phyloP scores from a whole-genome alignment of 805 yeast genomes.

The Lachancea quebecensis region DNA sequence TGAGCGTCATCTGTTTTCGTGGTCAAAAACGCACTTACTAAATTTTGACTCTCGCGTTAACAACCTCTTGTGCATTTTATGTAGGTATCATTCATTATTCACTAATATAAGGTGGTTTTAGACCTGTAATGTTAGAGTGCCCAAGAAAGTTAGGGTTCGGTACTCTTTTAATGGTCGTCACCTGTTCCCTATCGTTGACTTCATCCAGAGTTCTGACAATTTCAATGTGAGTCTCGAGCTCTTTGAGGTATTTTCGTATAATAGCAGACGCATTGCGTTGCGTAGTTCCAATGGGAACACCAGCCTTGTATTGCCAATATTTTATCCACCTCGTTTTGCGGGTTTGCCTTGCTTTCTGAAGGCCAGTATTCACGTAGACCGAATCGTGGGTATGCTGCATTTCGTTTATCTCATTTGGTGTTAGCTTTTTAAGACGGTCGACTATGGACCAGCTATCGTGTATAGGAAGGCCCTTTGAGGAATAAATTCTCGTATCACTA shows the following conservation, averaged over 20 bases:
- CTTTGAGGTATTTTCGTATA: conserved; percentile 26
- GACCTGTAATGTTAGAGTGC: conserved; percentile 38
- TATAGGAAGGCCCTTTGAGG: conserved; percentile 40
- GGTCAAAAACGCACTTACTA: neutral
- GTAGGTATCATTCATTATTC: conserved; percentile 2
- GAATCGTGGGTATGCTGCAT: conserved; percentile 45
- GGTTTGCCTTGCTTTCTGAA: conserved; percentile 36
- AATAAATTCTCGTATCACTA: conserved; percentile 14
- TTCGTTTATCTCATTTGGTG: conserved; percentile 36
- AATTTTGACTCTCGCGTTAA: neutral
- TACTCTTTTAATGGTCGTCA: conserved; percentile 37
- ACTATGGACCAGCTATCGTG: conserved; percentile 28
- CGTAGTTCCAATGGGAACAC: conserved; percentile 32
- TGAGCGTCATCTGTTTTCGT: neutral
- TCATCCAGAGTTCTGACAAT: conserved; percentile 33
- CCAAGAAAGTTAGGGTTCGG: conserved; percentile 46
- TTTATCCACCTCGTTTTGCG: conserved; percentile 43
- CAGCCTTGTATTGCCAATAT: conserved; percentile 41
- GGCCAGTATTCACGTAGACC: conserved; percentile 39
- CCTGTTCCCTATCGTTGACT: conserved; percentile 36
- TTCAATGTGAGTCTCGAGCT: conserved; percentile 26
- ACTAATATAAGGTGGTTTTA: conserved; percentile 38
- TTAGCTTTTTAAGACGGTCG: conserved; percentile 28
- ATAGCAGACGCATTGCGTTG: conserved; percentile 21
- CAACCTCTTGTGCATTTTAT: neutral